phyloP scores from a whole-genome alignment of 257 asterid genomes.

The Rauvolfia tetraphylla region DNA sequence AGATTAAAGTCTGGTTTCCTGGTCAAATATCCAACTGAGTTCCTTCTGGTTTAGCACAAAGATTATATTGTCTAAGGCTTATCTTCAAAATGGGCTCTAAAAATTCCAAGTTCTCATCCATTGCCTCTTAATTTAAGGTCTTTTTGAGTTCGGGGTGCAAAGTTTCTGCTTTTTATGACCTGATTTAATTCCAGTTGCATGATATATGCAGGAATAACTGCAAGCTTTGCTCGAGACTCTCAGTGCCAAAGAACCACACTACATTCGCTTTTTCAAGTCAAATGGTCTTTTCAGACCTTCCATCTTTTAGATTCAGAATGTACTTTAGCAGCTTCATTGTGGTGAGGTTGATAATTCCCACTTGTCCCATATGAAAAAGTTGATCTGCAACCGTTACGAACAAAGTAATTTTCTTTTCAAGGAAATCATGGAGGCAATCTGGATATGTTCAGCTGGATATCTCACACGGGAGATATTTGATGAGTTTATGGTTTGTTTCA shows the following conservation, averaged over 20 bases:
- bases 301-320: constrained; percentile 75
- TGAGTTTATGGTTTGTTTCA: constrained; percentile 66
- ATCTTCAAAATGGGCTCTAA: no score
- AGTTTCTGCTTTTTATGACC: constrained; percentile 9
- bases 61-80: constrained; percentile 81
- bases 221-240: constrained; percentile 90
- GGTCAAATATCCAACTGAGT: constrained; percentile 88
- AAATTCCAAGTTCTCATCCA: constrained; percentile 81
- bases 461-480: constrained; percentile 75
- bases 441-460: constrained; percentile 95
- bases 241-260: constrained; percentile 80
- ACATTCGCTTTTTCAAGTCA: constrained; percentile 82
- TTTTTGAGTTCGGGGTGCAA: constrained; percentile 15
- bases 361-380: not conserved
- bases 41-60: constrained; percentile 80
- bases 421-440: constrained; percentile 96
- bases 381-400: constrained; percentile 17
- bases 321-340: constrained; percentile 85
- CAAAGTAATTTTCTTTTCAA: constrained; percentile 26
- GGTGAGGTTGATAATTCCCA: constrained; percentile 50
- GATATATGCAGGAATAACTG: constrained; percentile 65
- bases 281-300: constrained; percentile 77
- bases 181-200: constrained; percentile 6
- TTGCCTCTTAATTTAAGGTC: constrained; percentile 87
- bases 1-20: constrained; percentile 33